These are phyloP conservation scores for Artemisia annua DNA, from an alignment of 129 eudicot genomes.

Conservation along the genomic window DNA sequence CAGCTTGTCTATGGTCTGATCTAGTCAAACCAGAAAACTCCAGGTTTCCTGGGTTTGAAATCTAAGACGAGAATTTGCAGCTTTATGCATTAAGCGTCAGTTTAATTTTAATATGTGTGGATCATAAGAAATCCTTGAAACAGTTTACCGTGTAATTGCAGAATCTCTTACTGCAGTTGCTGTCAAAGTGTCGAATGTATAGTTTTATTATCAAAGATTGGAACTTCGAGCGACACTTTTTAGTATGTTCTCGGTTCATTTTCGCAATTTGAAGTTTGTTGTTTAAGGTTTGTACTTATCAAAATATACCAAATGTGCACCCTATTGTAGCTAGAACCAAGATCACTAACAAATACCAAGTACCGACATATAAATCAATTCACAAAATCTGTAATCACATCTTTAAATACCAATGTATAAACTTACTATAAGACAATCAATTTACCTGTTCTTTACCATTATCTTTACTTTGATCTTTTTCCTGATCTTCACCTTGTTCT, in stretches of 20 bases:
- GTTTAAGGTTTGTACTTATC: neutral
- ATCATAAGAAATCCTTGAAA: constrained; percentile 1
- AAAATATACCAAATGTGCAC: neutral
- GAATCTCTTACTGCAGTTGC: neutral
- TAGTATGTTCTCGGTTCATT: too few species aligned
- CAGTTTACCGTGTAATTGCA: neutral
- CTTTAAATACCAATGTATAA: constrained; percentile 11
- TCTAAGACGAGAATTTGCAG: constrained; percentile 23
- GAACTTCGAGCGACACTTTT: too few species aligned
- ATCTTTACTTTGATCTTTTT: constrained; percentile 14
- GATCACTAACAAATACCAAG: constrained; percentile 2
- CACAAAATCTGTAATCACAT: constrained; percentile 23
- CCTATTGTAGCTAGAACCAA: neutral
- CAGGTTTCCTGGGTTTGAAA: constrained; percentile 76
- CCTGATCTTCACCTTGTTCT: constrained; percentile 8
- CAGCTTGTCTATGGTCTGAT: constrained; percentile 80
- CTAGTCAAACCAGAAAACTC: constrained; percentile 52
- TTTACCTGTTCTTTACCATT: constrained; percentile 15
- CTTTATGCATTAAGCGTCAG: neutral
- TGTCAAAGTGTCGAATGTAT: neutral
- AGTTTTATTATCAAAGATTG: neutral
- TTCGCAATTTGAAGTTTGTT: neutral
- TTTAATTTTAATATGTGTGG: neutral
- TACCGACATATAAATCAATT: constrained; percentile 3
- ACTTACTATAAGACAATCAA: constrained; percentile 18